Conservation (phyloP, 768 basidiomycete genomes). For the Cystoderma amianthinum region DNA sequence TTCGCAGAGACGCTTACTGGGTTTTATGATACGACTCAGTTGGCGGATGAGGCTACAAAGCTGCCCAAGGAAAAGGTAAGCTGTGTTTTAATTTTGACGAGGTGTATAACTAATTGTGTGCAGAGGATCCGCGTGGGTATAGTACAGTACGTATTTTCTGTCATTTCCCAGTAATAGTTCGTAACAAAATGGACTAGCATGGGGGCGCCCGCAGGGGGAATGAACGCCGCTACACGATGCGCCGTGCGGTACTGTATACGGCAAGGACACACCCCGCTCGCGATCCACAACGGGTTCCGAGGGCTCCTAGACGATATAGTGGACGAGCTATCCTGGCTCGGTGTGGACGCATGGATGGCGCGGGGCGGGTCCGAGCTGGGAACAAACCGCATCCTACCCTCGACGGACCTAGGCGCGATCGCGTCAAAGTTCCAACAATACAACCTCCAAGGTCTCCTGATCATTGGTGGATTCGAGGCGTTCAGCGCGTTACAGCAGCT, state of each 20-base stretch:
- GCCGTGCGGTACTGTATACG: conserved; percentile 89
- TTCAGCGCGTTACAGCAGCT: conserved; percentile 75
- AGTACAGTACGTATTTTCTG: conserved; percentile 60
- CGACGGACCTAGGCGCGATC: conserved; percentile 78
- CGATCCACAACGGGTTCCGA: conserved; percentile 92
- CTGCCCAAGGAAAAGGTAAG: conserved; percentile 46
- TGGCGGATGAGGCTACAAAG: conserved; percentile 41
- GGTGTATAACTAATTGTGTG: conserved; percentile 7
- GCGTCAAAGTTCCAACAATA: conserved; percentile 91
- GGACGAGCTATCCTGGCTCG: conserved; percentile 86
- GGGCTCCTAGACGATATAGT: conserved; percentile 90
- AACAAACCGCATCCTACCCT: conserved; percentile 87
- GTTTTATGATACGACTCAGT: conserved; percentile 68
- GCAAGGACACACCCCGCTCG: conserved; percentile 90
- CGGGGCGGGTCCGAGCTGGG: conserved; percentile 97
- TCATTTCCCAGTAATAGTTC: background rate
- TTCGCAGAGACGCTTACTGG: conserved; percentile 82
- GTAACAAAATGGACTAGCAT: conserved; percentile 43
- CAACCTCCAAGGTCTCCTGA: conserved; percentile 67
- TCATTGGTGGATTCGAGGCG: conserved; percentile 97
- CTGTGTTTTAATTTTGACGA: background rate
- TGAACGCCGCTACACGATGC: conserved; percentile 96
- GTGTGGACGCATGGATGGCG: conserved; percentile 93
- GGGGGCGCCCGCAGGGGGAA: conserved; percentile 96
- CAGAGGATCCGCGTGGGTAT: conserved; percentile 77